A percentile compares a stretch with the other conserved stretches of the same genome.
phyloP scores from a whole-genome alignment of 768 basidiomycete genomes.

The Russula sp. region DNA sequence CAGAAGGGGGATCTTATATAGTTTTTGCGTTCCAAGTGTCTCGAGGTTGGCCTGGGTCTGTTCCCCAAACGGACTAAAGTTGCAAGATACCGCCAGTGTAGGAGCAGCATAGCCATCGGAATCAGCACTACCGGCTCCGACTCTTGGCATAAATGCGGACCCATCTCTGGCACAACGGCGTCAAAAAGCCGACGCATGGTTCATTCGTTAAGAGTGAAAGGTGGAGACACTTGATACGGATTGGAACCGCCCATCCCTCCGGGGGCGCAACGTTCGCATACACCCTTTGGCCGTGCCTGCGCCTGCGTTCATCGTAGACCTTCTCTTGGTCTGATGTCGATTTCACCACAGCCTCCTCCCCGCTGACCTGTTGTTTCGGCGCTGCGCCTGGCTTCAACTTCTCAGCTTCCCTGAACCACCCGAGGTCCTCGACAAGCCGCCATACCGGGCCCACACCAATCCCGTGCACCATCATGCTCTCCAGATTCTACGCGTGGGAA shows the following conservation, averaged over 20 bases:
- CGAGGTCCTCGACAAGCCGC: slow-evolving; percentile 74
- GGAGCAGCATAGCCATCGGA: slow-evolving; percentile 48
- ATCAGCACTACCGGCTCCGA: slow-evolving; percentile 37
- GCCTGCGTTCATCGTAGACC: slow-evolving; percentile 11
- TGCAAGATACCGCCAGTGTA: slow-evolving; percentile 55
- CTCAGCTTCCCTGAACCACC: slow-evolving; percentile 68
- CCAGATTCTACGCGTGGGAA: slow-evolving; percentile 54
- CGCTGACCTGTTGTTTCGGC: not conserved
- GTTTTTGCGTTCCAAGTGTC: slow-evolving; percentile 55
- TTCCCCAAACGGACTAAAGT: slow-evolving; percentile 58
- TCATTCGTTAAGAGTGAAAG: slow-evolving; percentile 1
- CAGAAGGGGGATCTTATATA: slow-evolving; percentile 47
- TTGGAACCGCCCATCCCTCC: slow-evolving; percentile 47
- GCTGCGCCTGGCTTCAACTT: slow-evolving; percentile 45
- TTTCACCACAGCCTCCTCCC: not conserved
- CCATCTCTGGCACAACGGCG: slow-evolving; percentile 46
- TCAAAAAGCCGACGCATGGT: slow-evolving; percentile 4
- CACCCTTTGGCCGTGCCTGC: slow-evolving; percentile 55
- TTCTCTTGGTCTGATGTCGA: not conserved
- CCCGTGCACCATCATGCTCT: slow-evolving; percentile 75
- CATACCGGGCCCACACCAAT: slow-evolving; percentile 75
- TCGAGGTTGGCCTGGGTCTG: slow-evolving; percentile 50
- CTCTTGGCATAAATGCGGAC: slow-evolving; percentile 56
- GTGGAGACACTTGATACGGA: slow-evolving; percentile 38
- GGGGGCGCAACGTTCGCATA: slow-evolving; percentile 46